Conservation (phyloP, 1,284 basidiomycete genomes). For the Phellopilus nigrolimitatus region DNA sequence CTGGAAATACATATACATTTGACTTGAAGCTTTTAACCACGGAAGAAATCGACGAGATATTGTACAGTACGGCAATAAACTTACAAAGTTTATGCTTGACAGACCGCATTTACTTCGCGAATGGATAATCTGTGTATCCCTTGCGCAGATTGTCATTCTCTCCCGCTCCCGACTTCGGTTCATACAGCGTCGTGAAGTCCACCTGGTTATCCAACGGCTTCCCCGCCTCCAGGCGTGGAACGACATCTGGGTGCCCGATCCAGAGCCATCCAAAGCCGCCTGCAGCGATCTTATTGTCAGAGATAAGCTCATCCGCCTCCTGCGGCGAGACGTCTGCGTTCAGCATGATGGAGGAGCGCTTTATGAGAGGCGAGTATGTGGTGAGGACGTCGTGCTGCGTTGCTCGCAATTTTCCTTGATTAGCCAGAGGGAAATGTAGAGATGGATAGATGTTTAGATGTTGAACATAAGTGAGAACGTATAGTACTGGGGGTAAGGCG, state of each 20-base stretch:
- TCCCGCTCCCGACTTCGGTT: not conserved
- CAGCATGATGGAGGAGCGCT: slow-evolving; percentile 24
- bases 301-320: slow-evolving; percentile 25
- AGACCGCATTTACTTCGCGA: too few relatives aligned
- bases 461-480: not conserved
- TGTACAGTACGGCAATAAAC: too few relatives aligned
- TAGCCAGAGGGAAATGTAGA: slow-evolving; percentile 10
- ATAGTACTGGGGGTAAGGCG: slow-evolving; percentile 10
- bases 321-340: slow-evolving; percentile 25
- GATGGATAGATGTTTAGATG: slow-evolving; percentile 14
- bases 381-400: slow-evolving; percentile 27
- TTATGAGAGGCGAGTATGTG: slow-evolving; percentile 34
- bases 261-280: slow-evolving; percentile 25
- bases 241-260: slow-evolving; percentile 28
- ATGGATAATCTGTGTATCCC: slow-evolving; percentile 28
- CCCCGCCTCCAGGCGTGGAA: slow-evolving; percentile 23
- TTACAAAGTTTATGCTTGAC: too few relatives aligned
- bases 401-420: slow-evolving; percentile 22
- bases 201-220: slow-evolving; percentile 21
- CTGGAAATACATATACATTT: too few relatives aligned
- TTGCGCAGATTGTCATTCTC: slow-evolving; percentile 13
- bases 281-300: slow-evolving; percentile 22
- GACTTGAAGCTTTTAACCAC: too few relatives aligned
- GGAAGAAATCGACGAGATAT: too few relatives aligned
- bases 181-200: slow-evolving; percentile 20